Evolutionary conservation across 768 basidiomycete genomes (phyloP), one percentile per base, ranked within the genome.

Genomic region (Gymnopilus junonius): DNA sequence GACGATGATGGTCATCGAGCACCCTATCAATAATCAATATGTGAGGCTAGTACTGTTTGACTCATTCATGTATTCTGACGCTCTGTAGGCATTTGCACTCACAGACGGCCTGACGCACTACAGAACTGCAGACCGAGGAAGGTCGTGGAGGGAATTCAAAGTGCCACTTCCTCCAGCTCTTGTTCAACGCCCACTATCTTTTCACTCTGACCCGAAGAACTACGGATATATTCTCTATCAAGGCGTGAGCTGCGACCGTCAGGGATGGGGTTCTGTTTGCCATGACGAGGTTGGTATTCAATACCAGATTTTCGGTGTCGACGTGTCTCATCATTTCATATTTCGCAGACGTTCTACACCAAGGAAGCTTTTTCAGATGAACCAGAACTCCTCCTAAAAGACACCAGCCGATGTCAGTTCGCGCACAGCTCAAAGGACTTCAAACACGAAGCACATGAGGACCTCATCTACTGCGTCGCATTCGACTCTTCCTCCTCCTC

Each of bases 391-490:
- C 84, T 99, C 25, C 80, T 96, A 14, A 69, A 76, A 0, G 90
- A 95, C 65, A 92, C 91, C 0, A 80, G 89, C 0, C 80, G 85
- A 5, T 99, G 97, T 75, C 85, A 91, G 67, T 99, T 96, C 70
- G 97, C 95, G 0, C 92, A 97, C 72, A 90, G 92, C 69, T 90
- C 89, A 72, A 83, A 83, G 55, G 89, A 93, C 60, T 94, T 97
- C 81, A 88, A 89, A 71, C 88, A 91, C 65, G 84, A 88, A 11
- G 92, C 93, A 6, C 85, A 88, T 58, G 69, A 79, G 2, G 85
- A 94, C 68, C 83, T 95, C 21, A 85, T 99, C 70, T 96, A 91
- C 78, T 99, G 97, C 72, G 90, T 97, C 65, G 96, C 88, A 2
- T 96, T 85, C 74, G 95, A 97, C 69, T 78, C 86, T 3, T 78